Base-by-base conservation (phyloP, 495 filamentous ascomycete genomes). In the Stereocaulon alpinum region DNA sequence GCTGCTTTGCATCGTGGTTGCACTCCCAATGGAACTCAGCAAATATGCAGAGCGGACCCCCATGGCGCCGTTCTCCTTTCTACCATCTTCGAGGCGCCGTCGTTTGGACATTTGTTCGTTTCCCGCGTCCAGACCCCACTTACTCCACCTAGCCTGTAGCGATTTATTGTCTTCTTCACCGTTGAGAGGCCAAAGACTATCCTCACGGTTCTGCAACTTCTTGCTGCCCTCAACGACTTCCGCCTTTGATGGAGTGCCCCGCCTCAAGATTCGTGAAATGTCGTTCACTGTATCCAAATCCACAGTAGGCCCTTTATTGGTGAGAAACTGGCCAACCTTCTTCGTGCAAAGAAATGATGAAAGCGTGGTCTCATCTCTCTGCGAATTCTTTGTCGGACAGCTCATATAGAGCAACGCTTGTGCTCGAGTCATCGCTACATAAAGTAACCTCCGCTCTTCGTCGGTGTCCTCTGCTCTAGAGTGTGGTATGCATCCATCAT, bases 381-480 rank as follows among this genome's bases (percentile, higher is more conserved):
- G 75, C 6, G 84, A 81, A 63, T 83, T 83, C 42, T 78, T 80
- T 24, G 79, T 69, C 0, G 94, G 91, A 57, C 84, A 87, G 66
- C 89, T 96, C 54, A 97, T 77, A 65, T 97, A 96, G n/a, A 99
- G 76, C 37, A 99, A 72, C 7, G 82, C 85, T 69, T 96, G 85
- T 2, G 94, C 93, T 72, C 93, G 77, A 5, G 94, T 99, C 94
- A 99, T 99, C 9, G 92, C 94, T 6, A 99, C 94, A 69, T 97
- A 99, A 0, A 99, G 77, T 53, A 99, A 72, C 53, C 94, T 76
- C 60, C 94, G 76, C 68, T 99, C 94, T 71, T 99, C 94, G 59
- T 92, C 87, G 17, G 77, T 75, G 66, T 97, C 91, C 50, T 99
- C 94, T 12, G 91, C 82, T 61, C 93, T 79, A n/a, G 85, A 87